Conservation (phyloP, 2,329 filamentous ascomycete species). For the Pezicula neosporulosa region DNA sequence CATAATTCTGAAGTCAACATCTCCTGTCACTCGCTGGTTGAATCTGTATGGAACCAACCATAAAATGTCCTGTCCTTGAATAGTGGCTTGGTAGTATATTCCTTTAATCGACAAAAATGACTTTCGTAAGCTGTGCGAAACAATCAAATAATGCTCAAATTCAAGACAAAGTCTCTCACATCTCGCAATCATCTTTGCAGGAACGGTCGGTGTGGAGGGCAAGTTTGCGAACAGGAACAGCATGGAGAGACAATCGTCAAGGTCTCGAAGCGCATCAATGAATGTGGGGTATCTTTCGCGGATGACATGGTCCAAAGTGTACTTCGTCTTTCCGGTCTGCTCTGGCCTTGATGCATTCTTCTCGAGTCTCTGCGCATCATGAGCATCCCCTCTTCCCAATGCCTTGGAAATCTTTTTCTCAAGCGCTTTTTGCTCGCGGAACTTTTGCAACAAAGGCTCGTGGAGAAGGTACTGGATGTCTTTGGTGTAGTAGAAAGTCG, state of each 20-base stretch:
- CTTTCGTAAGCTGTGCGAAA: constrained; percentile 86
- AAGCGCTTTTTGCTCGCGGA: constrained; percentile 93
- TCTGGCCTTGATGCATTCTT: constrained; percentile 82
- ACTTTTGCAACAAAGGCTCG: constrained; percentile 89
- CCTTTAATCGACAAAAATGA: constrained; percentile 98
- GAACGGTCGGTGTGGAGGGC: constrained; percentile 83
- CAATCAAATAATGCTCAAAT: constrained; percentile 97
- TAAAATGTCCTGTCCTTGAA: constrained; percentile 93
- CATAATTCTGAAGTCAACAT: constrained; percentile 99
- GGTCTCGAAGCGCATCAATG: constrained; percentile 85
- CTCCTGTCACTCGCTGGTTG: constrained; percentile 88
- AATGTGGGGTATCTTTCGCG: constrained; percentile 98
- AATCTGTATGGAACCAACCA: constrained; percentile 99
- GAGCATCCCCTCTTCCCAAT: constrained; percentile 85
- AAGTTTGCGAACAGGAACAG: constrained; percentile 97
- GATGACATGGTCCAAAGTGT: constrained; percentile 94
- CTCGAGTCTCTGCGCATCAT: constrained; percentile 85
- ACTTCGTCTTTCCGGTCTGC: constrained; percentile 82
- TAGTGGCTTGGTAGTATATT: constrained; percentile 97
- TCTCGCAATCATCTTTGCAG: constrained; percentile 90
- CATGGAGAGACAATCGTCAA: constrained; percentile 96
- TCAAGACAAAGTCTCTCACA: constrained; percentile 92
- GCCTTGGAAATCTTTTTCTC: constrained; percentile 97
- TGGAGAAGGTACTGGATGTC: constrained; percentile 98
- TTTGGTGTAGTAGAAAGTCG: constrained; percentile 89